Percentiles rank a stretch among this genome's conserved stretches.
Evolutionary conservation across 495 filamentous ascomycete genomes (phyloP).

Genomic region (Neurospora sp.): DNA sequence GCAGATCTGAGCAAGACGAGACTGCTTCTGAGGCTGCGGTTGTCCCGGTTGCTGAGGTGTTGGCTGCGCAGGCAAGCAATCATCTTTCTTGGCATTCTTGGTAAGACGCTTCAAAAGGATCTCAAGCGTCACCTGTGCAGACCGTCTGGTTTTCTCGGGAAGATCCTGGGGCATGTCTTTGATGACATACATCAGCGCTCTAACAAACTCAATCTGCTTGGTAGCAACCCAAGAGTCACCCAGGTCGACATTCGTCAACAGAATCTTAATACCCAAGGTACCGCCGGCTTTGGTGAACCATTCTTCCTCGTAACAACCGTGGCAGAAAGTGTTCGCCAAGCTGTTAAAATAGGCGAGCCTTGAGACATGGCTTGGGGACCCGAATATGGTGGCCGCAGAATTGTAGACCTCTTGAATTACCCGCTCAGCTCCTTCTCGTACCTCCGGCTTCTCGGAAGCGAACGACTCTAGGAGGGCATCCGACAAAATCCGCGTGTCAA

Average conservation of each 20-base stretch:
- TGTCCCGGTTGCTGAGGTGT: constrained; percentile 21
- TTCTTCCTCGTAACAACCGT: constrained; percentile 91
- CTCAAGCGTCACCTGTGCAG: constrained; percentile 72
- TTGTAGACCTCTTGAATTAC: constrained; percentile 68
- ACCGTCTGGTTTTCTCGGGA: constrained; percentile 71
- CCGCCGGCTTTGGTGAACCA: constrained; percentile 97
- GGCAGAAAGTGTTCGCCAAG: constrained; percentile 71
- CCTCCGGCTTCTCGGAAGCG: constrained; percentile 65
- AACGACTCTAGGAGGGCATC: constrained; percentile 83
- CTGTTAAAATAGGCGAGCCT: constrained; percentile 74
- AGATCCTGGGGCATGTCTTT: constrained; percentile 94
- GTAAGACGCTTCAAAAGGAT: constrained; percentile 66
- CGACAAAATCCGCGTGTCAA: constrained; percentile 77
- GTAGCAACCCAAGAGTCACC: constrained; percentile 74
- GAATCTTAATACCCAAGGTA: constrained; percentile 73
- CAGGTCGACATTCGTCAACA: constrained; percentile 69
- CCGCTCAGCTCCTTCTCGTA: constrained; percentile 75
- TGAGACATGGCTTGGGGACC: constrained; percentile 54
- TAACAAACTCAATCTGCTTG: constrained; percentile 73
- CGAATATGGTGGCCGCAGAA: constrained; percentile 72
- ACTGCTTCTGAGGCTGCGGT: constrained; percentile 26
- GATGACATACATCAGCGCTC: constrained; percentile 85
- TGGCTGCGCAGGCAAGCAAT: constrained; percentile 49
- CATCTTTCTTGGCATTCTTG: constrained; percentile 61
- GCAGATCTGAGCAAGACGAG: constrained; percentile 62